Evolutionary conservation across 2,329 filamentous ascomycete species (phyloP), one percentile per base, ranked within the genome.

Genomic region (Ophiobolus disseminans): DNA sequence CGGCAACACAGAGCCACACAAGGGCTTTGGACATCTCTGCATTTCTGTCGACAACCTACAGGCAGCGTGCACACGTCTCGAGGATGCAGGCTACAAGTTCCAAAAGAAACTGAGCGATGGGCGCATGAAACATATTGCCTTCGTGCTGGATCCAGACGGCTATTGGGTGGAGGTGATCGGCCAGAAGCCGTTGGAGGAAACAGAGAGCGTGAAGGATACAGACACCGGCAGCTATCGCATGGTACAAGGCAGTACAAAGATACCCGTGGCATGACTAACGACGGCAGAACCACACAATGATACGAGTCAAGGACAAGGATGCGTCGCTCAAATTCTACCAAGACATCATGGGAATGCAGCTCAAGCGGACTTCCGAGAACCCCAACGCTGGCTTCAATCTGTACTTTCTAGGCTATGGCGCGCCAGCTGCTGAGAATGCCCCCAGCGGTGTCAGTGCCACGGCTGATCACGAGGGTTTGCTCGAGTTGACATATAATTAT

Each of bases 91-190:
- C 0, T 96, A 96, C 77, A 83, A 83, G 55, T 99, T 97, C 76
- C 91, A 97, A 81, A 97, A 97, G 85, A 95, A 90, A 76, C 79
- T 97, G 48, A 85, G 85, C 0, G 93, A 97, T 59, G 94, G 94
- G 2, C 83, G 87, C 48, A 74, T 74, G 72, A 67, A 65, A 37
- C 76, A 89, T 66, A 96, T 97, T 66, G 94, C 93, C 1, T 97
- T 97, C 70, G 92, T 82, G 1, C 83, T 96, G 45, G 91, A 96
- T 62, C 91, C 91, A 0, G 90, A 96, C 73, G 87, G 70, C 21
- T 79, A 79, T 58, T 79, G 79, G 89, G 87, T 94, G 3, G 90
- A 94, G 75, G 80, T 95, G 36, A 85, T 95, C 62, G 86, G 87
- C 8, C 87, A 89, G 72, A 89, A 88, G 66, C 76, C 65, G 34